Evolutionary conservation across 2,329 filamentous ascomycete genomes (phyloP).

Genomic region (Xylariaceae sp.): DNA sequence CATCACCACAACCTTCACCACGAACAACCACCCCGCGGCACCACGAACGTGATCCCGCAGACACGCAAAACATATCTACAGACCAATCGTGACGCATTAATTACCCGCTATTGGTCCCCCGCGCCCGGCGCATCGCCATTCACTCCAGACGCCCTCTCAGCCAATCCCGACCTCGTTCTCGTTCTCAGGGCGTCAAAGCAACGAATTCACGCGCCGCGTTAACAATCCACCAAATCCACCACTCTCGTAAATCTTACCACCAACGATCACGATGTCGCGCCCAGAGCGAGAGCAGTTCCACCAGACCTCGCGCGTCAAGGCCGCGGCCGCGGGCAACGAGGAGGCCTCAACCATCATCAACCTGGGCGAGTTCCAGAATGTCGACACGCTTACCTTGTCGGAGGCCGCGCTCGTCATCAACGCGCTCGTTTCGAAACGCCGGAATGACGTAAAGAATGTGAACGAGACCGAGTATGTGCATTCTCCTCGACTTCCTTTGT

Average conservation of each 20-base stretch:
- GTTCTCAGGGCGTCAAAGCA: too few species aligned
- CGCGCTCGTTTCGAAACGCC: slow-evolving; percentile 75
- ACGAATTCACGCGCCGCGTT: neutral
- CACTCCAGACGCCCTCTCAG: neutral
- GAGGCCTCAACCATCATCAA: slow-evolving; percentile 76
- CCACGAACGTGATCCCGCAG: neutral
- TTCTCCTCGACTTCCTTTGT: too few species aligned
- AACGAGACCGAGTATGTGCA: slow-evolving; percentile 72
- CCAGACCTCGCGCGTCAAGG: slow-evolving; percentile 61
- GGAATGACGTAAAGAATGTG: slow-evolving; percentile 72
- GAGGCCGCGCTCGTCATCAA: slow-evolving; percentile 91
- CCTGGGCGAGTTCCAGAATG: slow-evolving; percentile 89
- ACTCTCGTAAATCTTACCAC: neutral
- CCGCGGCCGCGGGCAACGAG: slow-evolving; percentile 70
- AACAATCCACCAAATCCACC: neutral
- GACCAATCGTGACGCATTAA: neutral
- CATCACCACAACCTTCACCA: too few species aligned
- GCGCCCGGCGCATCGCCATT: slow-evolving; percentile 15
- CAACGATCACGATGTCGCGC: slow-evolving; percentile 12
- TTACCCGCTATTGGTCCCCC: slow-evolving; percentile 1
- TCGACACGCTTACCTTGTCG: slow-evolving; percentile 85
- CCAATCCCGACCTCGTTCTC: neutral
- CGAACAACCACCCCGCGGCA: neutral
- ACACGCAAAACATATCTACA: neutral
- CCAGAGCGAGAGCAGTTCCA: slow-evolving; percentile 32